Conservation (phyloP, 805 yeast species). For the Saccharomycopsis guyanensis region DNA sequence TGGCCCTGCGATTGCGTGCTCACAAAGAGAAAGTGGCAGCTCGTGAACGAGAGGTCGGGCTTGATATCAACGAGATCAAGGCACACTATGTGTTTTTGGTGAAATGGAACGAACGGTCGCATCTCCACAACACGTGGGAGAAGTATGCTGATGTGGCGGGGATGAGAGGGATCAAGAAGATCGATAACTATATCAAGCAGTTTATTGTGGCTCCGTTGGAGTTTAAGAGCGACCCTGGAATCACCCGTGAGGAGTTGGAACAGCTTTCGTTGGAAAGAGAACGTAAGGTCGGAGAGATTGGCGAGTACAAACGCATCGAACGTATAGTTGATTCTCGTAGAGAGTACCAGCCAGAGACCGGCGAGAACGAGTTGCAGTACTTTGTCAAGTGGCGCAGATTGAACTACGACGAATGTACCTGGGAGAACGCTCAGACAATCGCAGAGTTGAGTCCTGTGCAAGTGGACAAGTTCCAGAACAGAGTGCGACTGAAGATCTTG, state of each 20-base stretch:
- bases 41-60: conserved; percentile 27
- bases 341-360: conserved; percentile 46
- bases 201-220: conserved; percentile 66
- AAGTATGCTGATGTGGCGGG: conserved; percentile 44
- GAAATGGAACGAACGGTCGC: conserved; percentile 85
- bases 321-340: conserved; percentile 85
- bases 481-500: conserved; percentile 75
- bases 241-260: conserved; percentile 88
- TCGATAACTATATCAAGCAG: conserved; percentile 85
- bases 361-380: conserved; percentile 65
- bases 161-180: conserved; percentile 69
- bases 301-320: conserved; percentile 80
- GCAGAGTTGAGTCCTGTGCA: conserved; percentile 78
- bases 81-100: conserved; percentile 52
- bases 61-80: conserved; percentile 46
- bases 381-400: conserved; percentile 90
- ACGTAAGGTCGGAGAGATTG: conserved; percentile 72
- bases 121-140: conserved; percentile 95
- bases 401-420: conserved; percentile 91
- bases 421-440: conserved; percentile 90
- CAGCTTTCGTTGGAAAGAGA: conserved; percentile 89
- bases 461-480: conserved; percentile 73
- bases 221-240: conserved; percentile 67
- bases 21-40: conserved; percentile 27
- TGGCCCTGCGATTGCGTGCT: conserved; percentile 21